Percentiles rank a stretch among this genome's conserved stretches.
phyloP scores from a whole-genome alignment of 1,139 yeast genomes.

The Candida buenavistaensis region DNA sequence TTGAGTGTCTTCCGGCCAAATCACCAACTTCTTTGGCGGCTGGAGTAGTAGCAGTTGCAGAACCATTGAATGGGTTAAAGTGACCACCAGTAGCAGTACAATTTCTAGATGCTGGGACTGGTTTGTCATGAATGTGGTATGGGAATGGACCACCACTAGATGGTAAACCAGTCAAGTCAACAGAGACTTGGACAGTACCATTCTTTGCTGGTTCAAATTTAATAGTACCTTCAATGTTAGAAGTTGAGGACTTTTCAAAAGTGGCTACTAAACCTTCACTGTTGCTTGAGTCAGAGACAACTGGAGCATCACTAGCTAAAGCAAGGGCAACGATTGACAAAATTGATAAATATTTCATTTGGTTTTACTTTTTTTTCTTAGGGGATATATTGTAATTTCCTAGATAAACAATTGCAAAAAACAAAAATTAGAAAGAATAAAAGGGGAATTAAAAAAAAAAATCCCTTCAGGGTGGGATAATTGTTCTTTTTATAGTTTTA shows the following conservation, averaged over 20 bases:
- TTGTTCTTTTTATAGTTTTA: too few relatives aligned
- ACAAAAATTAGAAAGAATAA: too few relatives aligned
- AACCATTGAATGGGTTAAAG: conserved; percentile 43
- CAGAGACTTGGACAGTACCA: conserved; percentile 34
- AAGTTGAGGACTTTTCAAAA: conserved; percentile 12
- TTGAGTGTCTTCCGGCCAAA: conserved; percentile 44
- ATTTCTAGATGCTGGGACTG: conserved; percentile 41
- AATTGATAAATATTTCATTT: conserved; percentile 10
- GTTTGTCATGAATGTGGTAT: conserved; percentile 41
- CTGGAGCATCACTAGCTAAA: conserved; percentile 20
- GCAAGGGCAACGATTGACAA: conserved; percentile 16
- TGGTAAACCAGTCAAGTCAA: conserved; percentile 37
- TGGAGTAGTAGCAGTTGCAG: conserved; percentile 23
- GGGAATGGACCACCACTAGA: conserved; percentile 40
- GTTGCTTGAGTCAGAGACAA: conserved; percentile 21
- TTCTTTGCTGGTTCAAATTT: conserved; percentile 29
- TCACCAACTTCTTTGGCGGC: conserved; percentile 39
- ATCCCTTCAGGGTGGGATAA: too few relatives aligned
- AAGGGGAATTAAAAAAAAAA: too few relatives aligned
- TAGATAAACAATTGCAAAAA: too few relatives aligned
- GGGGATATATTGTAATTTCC: too few relatives aligned
- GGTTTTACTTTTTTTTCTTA: too few relatives aligned
- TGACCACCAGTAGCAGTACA: conserved; percentile 40
- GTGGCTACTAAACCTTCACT: conserved; percentile 18
- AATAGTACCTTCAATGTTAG: conserved; percentile 26